Evolutionary conservation across 805 yeast species (phyloP), one percentile per base, ranked within the genome.

Genomic region (Candida chauliodis): DNA sequence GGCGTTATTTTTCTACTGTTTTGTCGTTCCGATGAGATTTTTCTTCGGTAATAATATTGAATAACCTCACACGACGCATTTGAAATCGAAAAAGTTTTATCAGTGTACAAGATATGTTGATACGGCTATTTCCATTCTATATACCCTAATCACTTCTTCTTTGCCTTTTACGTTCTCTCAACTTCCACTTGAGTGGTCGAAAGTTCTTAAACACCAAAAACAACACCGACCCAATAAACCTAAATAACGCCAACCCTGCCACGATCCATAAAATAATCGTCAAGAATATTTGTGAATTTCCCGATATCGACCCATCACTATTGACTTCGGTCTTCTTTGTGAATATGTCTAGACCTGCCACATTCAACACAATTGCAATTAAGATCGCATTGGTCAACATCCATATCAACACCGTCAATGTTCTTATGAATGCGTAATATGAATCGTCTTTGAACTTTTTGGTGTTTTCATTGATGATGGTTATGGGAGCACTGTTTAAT

Each of bases 231-330:
- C 97, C 96, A 19, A 82, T 36, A 48, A 91, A 83, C 45, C 97
- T 70, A 58, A 87, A 81, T 5, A 81, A 73, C 0, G 98, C 96
- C 71, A 88, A 76, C 19, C 81, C 85, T 3, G 96, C 96, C 30
- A 91, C 98, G 25, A 90, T 65, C 96, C 98, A 91, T 48, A 91
- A 68, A 32, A 91, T 82, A 21, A 91, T 87, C 4, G 93, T 77
- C 58, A 91, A 73, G 56, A 88, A 91, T 5, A 80, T 64, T 27
- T 78, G 72, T 1, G 87, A 71, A 58, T 82, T 72, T 8, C 63
- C 53, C 30, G 55, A 49, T 44, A 63, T 51, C n/a, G 59, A 51
- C 2, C 54, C 52, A 15, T 55, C 62, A 14, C 48, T 45, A 28
- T 57, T 57, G 38, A 55, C 59, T 41, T 53, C 53, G 2, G 40